phyloP scores from a whole-genome alignment of 2,329 filamentous ascomycete species.

The Epichloe baconii region DNA sequence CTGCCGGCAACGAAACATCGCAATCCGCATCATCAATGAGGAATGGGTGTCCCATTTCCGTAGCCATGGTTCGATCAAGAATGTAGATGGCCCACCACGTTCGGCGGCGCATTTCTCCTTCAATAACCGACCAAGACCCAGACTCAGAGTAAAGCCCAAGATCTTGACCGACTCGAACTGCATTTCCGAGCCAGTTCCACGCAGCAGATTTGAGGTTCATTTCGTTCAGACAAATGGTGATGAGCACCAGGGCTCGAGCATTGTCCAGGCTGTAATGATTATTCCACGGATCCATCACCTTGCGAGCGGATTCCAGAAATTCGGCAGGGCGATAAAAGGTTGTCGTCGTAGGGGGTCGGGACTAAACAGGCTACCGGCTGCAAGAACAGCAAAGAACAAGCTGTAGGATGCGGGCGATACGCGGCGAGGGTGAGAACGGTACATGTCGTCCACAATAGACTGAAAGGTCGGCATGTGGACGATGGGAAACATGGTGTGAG shows the following conservation, averaged over 20 bases:
- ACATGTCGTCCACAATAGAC: slow-evolving; percentile 62
- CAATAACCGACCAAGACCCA: slow-evolving; percentile 59
- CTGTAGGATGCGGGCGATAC: slow-evolving; percentile 60
- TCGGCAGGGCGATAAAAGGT: slow-evolving; percentile 41
- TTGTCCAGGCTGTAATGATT: slow-evolving; percentile 67
- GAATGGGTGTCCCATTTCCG: slow-evolving; percentile 70
- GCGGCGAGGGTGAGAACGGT: slow-evolving; percentile 47
- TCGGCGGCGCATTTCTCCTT: slow-evolving; percentile 73
- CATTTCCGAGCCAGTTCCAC: slow-evolving; percentile 73
- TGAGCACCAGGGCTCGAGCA: slow-evolving; percentile 57
- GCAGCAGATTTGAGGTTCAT: slow-evolving; percentile 75
- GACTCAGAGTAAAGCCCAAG: slow-evolving; percentile 68
- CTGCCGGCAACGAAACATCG: slow-evolving; percentile 66
- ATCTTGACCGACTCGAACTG: slow-evolving; percentile 71
- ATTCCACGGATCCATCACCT: slow-evolving; percentile 66
- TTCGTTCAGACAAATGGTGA: slow-evolving; percentile 71
- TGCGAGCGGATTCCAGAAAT: slow-evolving; percentile 58
- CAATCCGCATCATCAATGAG: slow-evolving; percentile 82
- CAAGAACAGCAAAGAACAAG: slow-evolving; percentile 71
- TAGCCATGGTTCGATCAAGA: slow-evolving; percentile 66
- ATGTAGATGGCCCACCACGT: slow-evolving; percentile 94
- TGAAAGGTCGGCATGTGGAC: slow-evolving; percentile 80
- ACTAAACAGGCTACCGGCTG: slow-evolving; percentile 66
- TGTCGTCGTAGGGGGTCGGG: slow-evolving; percentile 34
- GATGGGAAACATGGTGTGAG: slow-evolving; percentile 73